Base-by-base conservation (phyloP, 1,284 basidiomycete genomes). In the Tilletia walkeri region DNA sequence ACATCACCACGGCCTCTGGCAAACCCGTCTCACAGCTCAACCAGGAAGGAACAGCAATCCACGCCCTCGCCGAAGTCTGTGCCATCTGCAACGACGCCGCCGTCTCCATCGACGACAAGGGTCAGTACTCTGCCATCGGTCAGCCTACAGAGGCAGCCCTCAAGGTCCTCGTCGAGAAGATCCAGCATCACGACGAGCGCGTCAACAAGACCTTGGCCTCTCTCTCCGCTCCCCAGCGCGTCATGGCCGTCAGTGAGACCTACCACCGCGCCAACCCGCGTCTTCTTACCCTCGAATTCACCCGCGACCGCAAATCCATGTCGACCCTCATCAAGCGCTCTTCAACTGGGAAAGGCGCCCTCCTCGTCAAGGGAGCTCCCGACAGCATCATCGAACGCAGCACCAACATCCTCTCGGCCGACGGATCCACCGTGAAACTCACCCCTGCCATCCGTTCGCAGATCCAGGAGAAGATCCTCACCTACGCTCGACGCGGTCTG, bases 261-360 rank as follows among this genome's bases (percentile, higher is more conserved):
- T 88, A 90, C 84, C 90, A 92, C 80, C 92, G 94, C 76, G 86
- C 87, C 65, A 90, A 93, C 79, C 87, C 90, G 20, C 90, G 94
- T 72, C 87, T 96, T 12, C 86, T 95, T 75, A 98, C 95, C 2
- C 95, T 99, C 82, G 95, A 98, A 84, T 99, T 99, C 85, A 92
- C 93, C 38, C 91, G 95, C 47, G 96, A 99, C 85, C 92, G 95
- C 84, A 99, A 98, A 86, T 95, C 94, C 88, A 99, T 98, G 95
- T 97, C 95, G 34, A 94, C 96, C 49, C 89, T 98, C 65, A 90
- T 92, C 66, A 70, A 76, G 49, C 88, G 86, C 72, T 68, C 71
- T 9, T 85, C 88, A 72, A 87, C 89, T 73, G 88, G 87, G 10
- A 84, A 84, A 4, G 89, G 89, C 48, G 87, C 79, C n/a, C 71